Conservation (phyloP, 2,329 filamentous ascomycete species). For the Cladobotryum mycophilum region DNA sequence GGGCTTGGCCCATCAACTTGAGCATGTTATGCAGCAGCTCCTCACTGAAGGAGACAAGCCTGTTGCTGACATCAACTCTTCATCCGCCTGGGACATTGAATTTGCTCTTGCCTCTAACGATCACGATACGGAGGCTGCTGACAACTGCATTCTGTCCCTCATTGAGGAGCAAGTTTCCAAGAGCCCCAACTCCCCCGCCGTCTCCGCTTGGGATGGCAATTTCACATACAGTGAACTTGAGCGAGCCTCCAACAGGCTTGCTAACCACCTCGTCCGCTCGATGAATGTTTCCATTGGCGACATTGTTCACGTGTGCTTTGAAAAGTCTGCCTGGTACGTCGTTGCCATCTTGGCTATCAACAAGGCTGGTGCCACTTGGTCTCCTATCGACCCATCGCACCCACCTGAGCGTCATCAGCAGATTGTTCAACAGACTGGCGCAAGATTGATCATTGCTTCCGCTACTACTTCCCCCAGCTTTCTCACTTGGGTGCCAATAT, state of each 20-base stretch:
- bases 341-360: constrained; percentile 6
- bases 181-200: constrained; percentile 1
- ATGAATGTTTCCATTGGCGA: neutral
- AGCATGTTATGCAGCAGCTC: constrained; percentile 2
- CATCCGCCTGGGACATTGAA: neutral
- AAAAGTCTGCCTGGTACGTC: constrained; percentile 4
- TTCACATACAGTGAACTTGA: constrained; percentile 1
- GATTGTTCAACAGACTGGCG: constrained; percentile 1
- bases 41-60: neutral
- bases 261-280: neutral
- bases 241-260: neutral
- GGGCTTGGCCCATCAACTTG: constrained; percentile 1
- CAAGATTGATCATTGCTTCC: too few species aligned
- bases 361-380: constrained; percentile 6
- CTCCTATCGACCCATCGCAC: constrained; percentile 5
- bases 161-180: neutral
- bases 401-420: constrained; percentile 1
- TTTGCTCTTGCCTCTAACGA: constrained; percentile 3
- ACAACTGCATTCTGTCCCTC: constrained; percentile 3
- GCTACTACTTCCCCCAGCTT: neutral
- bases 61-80: neutral
- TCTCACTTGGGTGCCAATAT: neutral
- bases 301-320: constrained; percentile 3
- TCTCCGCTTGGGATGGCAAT: constrained; percentile 3
- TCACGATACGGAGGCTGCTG: neutral